Conservation (phyloP, 2,329 filamentous ascomycete genomes). For the Hymenoscyphus repandus region DNA sequence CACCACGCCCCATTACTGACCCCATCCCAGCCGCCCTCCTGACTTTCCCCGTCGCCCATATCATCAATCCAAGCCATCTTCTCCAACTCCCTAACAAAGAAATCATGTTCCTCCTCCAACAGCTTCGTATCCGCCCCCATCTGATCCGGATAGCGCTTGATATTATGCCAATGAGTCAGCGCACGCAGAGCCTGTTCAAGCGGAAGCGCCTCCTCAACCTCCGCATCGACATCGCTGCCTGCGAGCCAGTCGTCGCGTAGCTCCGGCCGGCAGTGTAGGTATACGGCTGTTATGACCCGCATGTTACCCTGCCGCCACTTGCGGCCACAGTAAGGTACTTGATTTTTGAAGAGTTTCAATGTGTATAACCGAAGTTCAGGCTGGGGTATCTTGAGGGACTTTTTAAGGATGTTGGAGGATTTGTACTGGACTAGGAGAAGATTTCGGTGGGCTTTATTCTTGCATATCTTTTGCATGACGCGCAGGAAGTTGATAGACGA, state of each 20-base stretch:
- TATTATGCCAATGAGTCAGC: constrained; percentile 91
- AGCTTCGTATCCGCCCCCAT: constrained; percentile 54
- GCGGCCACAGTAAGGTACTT: constrained; percentile 94
- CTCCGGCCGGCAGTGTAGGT: constrained; percentile 87
- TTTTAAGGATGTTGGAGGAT: constrained; percentile 84
- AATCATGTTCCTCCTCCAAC: constrained; percentile 69
- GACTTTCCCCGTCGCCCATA: constrained; percentile 35
- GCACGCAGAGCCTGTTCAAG: constrained; percentile 86
- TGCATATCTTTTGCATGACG: constrained; percentile 96
- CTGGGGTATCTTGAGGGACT: constrained; percentile 86
- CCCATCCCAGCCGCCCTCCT: constrained; percentile 25
- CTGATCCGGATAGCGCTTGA: constrained; percentile 73
- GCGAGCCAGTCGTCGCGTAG: constrained; percentile 92
- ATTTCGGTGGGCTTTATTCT: constrained; percentile 91
- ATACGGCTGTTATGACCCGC: constrained; percentile 96
- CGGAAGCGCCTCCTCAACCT: constrained; percentile 88
- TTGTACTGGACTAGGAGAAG: constrained; percentile 94
- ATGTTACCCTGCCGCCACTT: constrained; percentile 99
- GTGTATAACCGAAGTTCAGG: constrained; percentile 85
- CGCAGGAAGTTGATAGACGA: constrained; percentile 91
- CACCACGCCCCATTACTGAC: constrained; percentile 18
- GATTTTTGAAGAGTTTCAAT: constrained; percentile 96
- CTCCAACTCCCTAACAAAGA: constrained; percentile 73
- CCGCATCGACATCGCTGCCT: constrained; percentile 84
- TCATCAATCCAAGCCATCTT: constrained; percentile 49